These are phyloP conservation scores for Pulicaria dysenterica DNA, from an alignment of 129 eudicot species.

Conservation along the genomic window DNA sequence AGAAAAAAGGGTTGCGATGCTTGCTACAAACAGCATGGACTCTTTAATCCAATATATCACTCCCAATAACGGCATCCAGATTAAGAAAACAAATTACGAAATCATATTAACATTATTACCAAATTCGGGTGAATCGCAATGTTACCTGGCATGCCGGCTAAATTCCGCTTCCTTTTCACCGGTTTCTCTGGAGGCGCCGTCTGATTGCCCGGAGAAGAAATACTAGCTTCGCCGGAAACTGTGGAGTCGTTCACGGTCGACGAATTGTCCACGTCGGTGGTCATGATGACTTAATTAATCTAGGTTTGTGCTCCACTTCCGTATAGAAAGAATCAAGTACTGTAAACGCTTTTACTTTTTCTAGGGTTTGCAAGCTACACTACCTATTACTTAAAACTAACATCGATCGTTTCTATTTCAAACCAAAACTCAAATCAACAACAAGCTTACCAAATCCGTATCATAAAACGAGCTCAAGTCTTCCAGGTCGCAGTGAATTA, in stretches of 20 bases:
- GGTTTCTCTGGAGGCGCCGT: constrained; percentile 41
- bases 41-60: constrained; percentile 11
- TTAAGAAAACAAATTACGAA: constrained; percentile 1
- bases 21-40: constrained; percentile 10
- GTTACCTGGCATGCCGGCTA: constrained; percentile 97
- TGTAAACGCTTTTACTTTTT: constrained; percentile 19
- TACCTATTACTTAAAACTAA: constrained; percentile 58
- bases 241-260: constrained; percentile 63
- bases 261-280: constrained; percentile 47
- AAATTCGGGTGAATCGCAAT: not conserved
- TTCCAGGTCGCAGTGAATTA: constrained; percentile 7
- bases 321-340: constrained; percentile 25
- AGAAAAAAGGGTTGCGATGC: not conserved
- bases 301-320: constrained; percentile 24
- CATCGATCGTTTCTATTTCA: constrained; percentile 30
- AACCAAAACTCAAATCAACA: constrained; percentile 37
- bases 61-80: constrained; percentile 18
- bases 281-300: constrained; percentile 42
- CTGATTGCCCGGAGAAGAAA: constrained; percentile 66
- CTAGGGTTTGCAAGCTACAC: constrained; percentile 39
- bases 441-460: constrained; percentile 33
- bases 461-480: constrained; percentile 26
- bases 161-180: constrained; percentile 79
- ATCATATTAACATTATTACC: not conserved
- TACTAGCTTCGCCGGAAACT: constrained; percentile 69